Base-by-base conservation (phyloP, 192 early-diverging fungal genomes). In the Gryganskiella cystojenkinii region DNA sequence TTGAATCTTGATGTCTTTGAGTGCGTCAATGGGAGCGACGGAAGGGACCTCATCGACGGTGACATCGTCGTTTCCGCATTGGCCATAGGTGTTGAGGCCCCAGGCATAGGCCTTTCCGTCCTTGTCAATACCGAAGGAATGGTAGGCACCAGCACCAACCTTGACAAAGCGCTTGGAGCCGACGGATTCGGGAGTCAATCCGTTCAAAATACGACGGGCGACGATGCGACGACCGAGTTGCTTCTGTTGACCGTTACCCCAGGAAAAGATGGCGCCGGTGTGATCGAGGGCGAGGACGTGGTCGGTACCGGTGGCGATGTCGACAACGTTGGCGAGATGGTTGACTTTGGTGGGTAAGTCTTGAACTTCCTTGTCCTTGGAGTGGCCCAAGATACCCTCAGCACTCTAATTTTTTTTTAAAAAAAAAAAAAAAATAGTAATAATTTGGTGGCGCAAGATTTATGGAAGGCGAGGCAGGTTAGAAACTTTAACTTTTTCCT, bases 81-180 rank as follows among this genome's bases (percentile, higher is more conserved):
- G 97, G 47, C 88, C 88, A 71, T 92, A 93, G 62, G 95, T 96
- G 79, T 99, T 99, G 53, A 96, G 83, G 19, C 97, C 97, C 90
- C 93, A 96, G 11, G 89, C 85, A 64, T 85, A 95, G 15, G 96
- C 80, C 15, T 85, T 73, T 54, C 89, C 88, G 24, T 86, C 80
- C 9, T 85, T 83, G 58, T 90, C 87, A 9, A 97, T 86, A 2
- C 93, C 87, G 71, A 95, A 95, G 5, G 92, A 92, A 76, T 94
- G 91, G 80, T 96, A 94, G 10, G 91, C 87, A 20, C 95, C 96
- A 28, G 89, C 90, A 20, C 88, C 94, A 24, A 95, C 92, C 34
- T 73, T 72, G 8, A 62, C 65, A 59, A 97, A 88, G 42, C 85
- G 75, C 34, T 84, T 81, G 60, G 87, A 68, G 8, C 86, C 85